phyloP scores from a whole-genome alignment of 2,329 filamentous ascomycete species.

The Fusarium abutilonis region DNA sequence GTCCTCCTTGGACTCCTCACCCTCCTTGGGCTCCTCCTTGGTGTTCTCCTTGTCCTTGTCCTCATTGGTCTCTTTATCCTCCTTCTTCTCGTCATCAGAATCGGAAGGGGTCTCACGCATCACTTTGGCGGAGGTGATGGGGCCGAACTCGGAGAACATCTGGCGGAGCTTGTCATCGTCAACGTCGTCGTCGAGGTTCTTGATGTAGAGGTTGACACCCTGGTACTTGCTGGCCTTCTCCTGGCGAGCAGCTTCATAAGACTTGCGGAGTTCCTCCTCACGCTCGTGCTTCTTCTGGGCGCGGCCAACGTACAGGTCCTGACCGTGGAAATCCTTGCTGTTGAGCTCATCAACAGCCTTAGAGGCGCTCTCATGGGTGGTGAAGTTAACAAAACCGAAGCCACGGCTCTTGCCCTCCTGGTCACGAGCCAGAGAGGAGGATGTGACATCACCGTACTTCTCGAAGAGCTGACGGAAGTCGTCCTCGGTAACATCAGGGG shows the following conservation, averaged over 20 bases:
- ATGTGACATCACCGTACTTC: constrained; percentile 93
- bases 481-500: constrained; percentile 84
- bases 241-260: constrained; percentile 95
- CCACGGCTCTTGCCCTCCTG: constrained; percentile 91
- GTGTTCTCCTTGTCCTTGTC: constrained; percentile 60
- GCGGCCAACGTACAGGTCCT: constrained; percentile 97
- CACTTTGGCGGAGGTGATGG: constrained; percentile 98
- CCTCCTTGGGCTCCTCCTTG: constrained; percentile 60
- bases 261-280: constrained; percentile 98
- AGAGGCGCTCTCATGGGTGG: constrained; percentile 86
- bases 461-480: constrained; percentile 95
- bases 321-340: constrained; percentile 88
- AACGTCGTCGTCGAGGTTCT: constrained; percentile 96
- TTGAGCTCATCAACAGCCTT: constrained; percentile 93
- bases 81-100: constrained; percentile 65
- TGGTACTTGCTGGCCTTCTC: constrained; percentile 99
- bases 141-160: constrained; percentile 89
- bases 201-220: constrained; percentile 99
- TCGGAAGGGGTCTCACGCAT: constrained; percentile 83
- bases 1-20: constrained; percentile 59
- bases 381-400: constrained; percentile 96
- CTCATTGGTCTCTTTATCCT: constrained; percentile 61
- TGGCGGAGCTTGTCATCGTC: constrained; percentile 98
- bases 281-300: constrained; percentile 99
- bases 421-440: constrained; percentile 91